These are phyloP conservation scores for Aspergillus affinis DNA, from an alignment of 495 filamentous ascomycete genomes.

Conservation along the genomic window DNA sequence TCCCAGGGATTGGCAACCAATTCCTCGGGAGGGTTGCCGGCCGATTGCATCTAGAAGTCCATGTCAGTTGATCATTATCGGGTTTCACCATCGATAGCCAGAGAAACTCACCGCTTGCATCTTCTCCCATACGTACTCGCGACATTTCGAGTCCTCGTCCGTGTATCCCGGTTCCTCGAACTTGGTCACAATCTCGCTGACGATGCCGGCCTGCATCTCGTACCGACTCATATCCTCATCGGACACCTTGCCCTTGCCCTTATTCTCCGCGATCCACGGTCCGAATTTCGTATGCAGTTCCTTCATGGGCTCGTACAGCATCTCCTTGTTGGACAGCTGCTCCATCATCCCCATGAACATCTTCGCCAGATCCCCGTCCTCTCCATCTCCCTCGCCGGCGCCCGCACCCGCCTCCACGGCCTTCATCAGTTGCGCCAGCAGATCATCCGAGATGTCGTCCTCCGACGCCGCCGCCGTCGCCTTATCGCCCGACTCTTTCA, in stretches of 20 bases:
- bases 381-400: conserved; percentile 47
- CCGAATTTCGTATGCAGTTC: conserved; percentile 91
- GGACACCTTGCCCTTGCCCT: conserved; percentile 53
- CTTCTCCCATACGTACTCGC: conserved; percentile 90
- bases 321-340: conserved; percentile 96
- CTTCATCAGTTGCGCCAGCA: conserved; percentile 82
- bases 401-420: conserved; percentile 55
- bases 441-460: conserved; percentile 69
- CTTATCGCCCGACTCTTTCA: conserved; percentile 81
- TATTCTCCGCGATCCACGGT: conserved; percentile 80
- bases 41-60: conserved; percentile 78
- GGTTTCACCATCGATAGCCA: conserved; percentile 5
- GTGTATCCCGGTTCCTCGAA: conserved; percentile 79
- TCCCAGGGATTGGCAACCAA: conserved; percentile 73
- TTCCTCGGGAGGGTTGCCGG: conserved; percentile 85
- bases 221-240: conserved; percentile 76
- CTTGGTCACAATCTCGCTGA: conserved; percentile 80
- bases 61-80: conserved; percentile 7
- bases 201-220: conserved; percentile 76
- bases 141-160: conserved; percentile 76
- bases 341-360: conserved; percentile 98
- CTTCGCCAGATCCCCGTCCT: conserved; percentile 86
- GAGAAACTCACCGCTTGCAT: conserved; percentile 83
- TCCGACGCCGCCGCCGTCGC: conserved; percentile 74
- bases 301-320: conserved; percentile 98